Conservation (phyloP, 148 eudicot species). For the Pharnaceum exiguum region DNA sequence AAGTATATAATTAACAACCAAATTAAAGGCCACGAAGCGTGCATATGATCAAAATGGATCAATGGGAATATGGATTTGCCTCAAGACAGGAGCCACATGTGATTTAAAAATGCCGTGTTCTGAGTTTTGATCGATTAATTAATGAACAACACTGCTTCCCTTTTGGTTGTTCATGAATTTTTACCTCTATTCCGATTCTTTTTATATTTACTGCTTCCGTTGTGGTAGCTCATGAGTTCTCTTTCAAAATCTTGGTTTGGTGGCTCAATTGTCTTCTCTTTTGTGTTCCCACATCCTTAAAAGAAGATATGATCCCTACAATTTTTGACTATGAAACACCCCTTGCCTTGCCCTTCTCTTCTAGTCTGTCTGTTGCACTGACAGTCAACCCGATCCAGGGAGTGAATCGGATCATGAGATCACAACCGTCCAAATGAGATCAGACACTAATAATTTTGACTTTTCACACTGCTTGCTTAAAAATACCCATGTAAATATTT, state of each 20-base stretch:
- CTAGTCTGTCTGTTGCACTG: conserved; percentile 20
- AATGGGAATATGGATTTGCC: neutral
- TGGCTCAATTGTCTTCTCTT: conserved; percentile 39
- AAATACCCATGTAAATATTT: conserved; percentile 7
- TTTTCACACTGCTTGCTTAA: conserved; percentile 26
- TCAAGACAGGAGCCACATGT: conserved; percentile 39
- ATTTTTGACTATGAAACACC: conserved; percentile 24
- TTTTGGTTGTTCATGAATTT: conserved; percentile 21
- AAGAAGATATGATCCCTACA: conserved; percentile 37
- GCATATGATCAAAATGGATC: neutral
- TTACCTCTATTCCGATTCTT: no score
- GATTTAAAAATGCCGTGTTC: conserved; percentile 36
- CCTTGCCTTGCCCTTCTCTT: neutral
- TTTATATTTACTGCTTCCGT: conserved; percentile 20
- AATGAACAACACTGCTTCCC: conserved; percentile 27
- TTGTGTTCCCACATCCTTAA: conserved; percentile 38
- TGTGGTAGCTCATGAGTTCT: conserved; percentile 30
- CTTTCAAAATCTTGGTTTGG: conserved; percentile 28
- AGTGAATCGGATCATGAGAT: conserved; percentile 40
- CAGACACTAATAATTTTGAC: conserved; percentile 65
- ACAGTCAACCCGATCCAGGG: conserved; percentile 51
- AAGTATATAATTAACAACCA: conserved; percentile 7
- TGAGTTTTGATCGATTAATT: no score
- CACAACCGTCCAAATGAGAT: conserved; percentile 52
- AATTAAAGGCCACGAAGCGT: conserved; percentile 12